Base-by-base conservation (phyloP, 768 basidiomycete species). In the Hydnomerulius pinastri region DNA sequence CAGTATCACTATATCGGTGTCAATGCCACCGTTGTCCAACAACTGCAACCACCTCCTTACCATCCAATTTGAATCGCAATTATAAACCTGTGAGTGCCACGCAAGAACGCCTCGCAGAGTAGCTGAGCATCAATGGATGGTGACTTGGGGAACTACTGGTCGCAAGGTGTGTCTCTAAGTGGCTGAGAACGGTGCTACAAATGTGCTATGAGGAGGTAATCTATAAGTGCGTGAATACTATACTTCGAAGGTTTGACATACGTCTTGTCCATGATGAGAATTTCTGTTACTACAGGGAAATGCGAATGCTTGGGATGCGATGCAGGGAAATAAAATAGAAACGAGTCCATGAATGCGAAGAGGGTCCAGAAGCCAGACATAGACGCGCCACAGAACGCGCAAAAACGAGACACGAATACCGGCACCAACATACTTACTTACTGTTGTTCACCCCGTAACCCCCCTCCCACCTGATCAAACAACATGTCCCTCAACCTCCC, bases 401-500 rank as follows among this genome's bases (percentile, higher is more conserved):
- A 32, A 40, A 44, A 13, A 5, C 21, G 13, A 27, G 20, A 44
- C 4, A 23, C 23, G n/a, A 27, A 28, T 36, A 24, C 40, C 3
- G 42, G 25, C 40, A 17, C 40, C 21, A 32, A 5, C 21, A 23
- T 23, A 13, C 39, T 8, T 11, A 20, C 13, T 42, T 21, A 25
- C 11, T 12, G 20, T 62, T 39, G 66, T 62, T 48, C 64, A 56
- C 56, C 54, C 10, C 52, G 61, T 25, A 51, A 13, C 40, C 53
- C 44, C 11, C 50, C 50, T 8, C 55, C 55, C 29, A 69, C 38
- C 20, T 61, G 63, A 41, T 69, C 63, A 53, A 62, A 63, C 17
- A 67, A 50, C 53, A 67, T 45, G 49, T 63, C 65, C 43, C 60
- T 69, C 51, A 67, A 44, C 48, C 48, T 60, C 38, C 54, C 63